Conservation (phyloP, 345 rosid species). For the Boechera retrofracta region DNA sequence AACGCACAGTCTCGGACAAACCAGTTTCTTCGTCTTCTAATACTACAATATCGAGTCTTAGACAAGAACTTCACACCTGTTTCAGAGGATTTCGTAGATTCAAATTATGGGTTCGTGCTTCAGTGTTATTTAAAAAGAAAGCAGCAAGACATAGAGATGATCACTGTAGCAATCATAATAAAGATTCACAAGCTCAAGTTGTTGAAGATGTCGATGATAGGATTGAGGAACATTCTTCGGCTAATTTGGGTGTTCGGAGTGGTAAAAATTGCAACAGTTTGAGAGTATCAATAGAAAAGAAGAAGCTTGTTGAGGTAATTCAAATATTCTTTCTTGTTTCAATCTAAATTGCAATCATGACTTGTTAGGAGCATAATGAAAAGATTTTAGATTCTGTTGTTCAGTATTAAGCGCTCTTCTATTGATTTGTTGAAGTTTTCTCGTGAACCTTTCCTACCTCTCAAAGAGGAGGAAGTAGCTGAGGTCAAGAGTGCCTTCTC, state of each 20-base stretch:
- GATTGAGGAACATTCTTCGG: not conserved
- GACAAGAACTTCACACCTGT: conserved; percentile 64
- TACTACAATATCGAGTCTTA: conserved; percentile 1
- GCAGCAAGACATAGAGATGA: conserved; percentile 19
- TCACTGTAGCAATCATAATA: conserved; percentile 31
- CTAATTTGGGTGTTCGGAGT: not conserved
- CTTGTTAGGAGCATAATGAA: no score
- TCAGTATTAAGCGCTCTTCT: no score
- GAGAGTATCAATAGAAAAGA: no score
- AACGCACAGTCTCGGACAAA: not conserved
- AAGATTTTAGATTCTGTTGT: not conserved
- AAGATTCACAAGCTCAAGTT: conserved; percentile 18
- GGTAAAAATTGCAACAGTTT: not conserved
- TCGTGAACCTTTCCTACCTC: conserved; percentile 61
- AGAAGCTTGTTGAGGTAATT: conserved; percentile 2
- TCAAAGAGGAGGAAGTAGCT: conserved; percentile 66
- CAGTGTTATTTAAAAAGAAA: conserved; percentile 22
- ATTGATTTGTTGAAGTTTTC: conserved; percentile 53
- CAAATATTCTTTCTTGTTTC: not conserved
- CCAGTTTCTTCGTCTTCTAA: not conserved
- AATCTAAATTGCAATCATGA: not conserved
- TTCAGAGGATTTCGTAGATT: conserved; percentile 61
- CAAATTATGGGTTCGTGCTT: conserved; percentile 36
- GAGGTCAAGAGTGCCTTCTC: conserved; percentile 60
- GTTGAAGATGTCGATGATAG: not conserved